Percentiles rank a stretch among this genome's conserved stretches.
phyloP scores from a whole-genome alignment of 2,329 filamentous ascomycete species.

The Ascosphaera aggregata region DNA sequence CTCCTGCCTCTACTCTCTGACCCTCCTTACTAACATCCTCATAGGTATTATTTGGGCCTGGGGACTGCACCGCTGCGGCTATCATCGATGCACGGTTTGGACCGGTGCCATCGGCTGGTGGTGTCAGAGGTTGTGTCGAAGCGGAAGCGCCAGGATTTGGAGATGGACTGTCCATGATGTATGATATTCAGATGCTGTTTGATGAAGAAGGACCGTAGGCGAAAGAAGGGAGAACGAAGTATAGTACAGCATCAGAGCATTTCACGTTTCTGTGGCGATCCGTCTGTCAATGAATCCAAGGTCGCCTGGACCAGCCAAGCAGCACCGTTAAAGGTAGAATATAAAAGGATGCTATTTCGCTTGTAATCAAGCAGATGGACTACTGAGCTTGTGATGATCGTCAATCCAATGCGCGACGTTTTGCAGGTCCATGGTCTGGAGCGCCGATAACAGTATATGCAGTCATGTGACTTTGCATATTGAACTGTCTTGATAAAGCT shows the following conservation, averaged over 20 bases:
- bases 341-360: not conserved
- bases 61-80: constrained; percentile 7
- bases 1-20: no score
- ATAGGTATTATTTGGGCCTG: constrained; percentile 8
- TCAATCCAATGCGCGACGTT: no score
- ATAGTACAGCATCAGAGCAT: not conserved
- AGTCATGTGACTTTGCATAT: no score
- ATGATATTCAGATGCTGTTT: no score
- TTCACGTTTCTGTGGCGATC: not conserved
- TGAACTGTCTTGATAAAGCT: no score
- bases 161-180: not conserved
- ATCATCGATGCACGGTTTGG: constrained; percentile 1
- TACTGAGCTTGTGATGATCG: no score
- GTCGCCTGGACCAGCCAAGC: not conserved
- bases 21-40: no score
- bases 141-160: constrained; percentile 11
- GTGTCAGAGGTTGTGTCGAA: constrained; percentile 18
- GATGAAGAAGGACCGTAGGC: not conserved
- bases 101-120: constrained; percentile 18
- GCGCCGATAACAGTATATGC: no score
- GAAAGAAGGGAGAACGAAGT: not conserved
- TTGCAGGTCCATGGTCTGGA: no score
- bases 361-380: no score
- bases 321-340: not conserved
- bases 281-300: not conserved